A percentile compares a stretch with the other conserved stretches of the same genome.
phyloP scores from a whole-genome alignment of 2,329 filamentous ascomycete species.

The Tolypocladium ophioglossoides region DNA sequence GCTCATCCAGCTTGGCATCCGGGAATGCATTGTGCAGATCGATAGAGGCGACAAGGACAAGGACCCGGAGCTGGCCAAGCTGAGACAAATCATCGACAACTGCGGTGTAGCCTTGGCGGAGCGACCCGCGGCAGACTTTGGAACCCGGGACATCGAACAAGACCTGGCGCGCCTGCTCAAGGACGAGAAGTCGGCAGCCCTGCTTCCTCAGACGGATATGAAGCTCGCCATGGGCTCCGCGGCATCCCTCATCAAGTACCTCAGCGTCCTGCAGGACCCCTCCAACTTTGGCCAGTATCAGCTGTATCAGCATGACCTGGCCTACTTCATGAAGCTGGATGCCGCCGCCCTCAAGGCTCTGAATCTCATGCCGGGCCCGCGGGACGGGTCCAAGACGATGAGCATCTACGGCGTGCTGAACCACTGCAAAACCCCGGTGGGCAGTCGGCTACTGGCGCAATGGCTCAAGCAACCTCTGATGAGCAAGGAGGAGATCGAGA shows the following conservation, averaged over 20 bases:
- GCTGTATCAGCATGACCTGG: conserved; percentile 91
- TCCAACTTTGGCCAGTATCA: conserved; percentile 97
- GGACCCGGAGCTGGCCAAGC: conserved; percentile 78
- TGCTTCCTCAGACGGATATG: conserved; percentile 79
- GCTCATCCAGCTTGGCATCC: conserved; percentile 90
- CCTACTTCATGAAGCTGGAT: conserved; percentile 97
- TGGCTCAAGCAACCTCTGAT: conserved; percentile 98
- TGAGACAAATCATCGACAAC: conserved; percentile 80
- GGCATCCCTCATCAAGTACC: conserved; percentile 86
- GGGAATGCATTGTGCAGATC: conserved; percentile 78
- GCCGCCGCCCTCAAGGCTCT: conserved; percentile 87
- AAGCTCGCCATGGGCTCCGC: conserved; percentile 96
- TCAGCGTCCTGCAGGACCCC: conserved; percentile 79
- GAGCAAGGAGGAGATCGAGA: conserved; percentile 80
- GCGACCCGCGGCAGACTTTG: conserved; percentile 66
- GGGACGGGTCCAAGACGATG: conserved; percentile 96
- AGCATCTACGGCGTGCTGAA: conserved; percentile 89
- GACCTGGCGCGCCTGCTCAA: conserved; percentile 81
- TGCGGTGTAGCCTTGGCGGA: conserved; percentile 88
- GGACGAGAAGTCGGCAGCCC: conserved; percentile 67
- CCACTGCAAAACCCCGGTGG: conserved; percentile 93
- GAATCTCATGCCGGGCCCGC: conserved; percentile 91
- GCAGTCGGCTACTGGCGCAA: conserved; percentile 80
- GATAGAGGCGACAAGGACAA: conserved; percentile 75
- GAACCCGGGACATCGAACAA: conserved; percentile 87